phyloP scores from a whole-genome alignment of 192 early-diverging fungal genomes.

The Umbelopsis sp. region DNA sequence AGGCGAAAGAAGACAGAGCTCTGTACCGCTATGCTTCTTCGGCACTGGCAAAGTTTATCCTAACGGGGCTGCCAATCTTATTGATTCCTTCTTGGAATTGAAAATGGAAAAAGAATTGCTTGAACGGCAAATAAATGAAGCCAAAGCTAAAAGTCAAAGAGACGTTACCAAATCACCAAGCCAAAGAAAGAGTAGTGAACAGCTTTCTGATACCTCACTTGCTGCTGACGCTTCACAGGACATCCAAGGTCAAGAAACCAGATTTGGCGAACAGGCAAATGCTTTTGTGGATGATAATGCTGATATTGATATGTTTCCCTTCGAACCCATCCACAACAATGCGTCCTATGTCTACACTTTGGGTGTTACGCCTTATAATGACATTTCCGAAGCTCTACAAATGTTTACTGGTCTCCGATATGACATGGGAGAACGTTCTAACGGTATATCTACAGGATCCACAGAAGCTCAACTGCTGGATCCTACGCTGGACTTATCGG shows the following conservation, averaged over 20 bases:
- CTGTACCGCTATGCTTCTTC: constrained; percentile 27
- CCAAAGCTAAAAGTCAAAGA: constrained; percentile 2
- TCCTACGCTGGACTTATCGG: background rate
- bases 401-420: constrained; percentile 34
- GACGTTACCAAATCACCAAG: background rate
- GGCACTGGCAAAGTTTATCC: constrained; percentile 28
- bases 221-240: no score
- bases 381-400: constrained; percentile 23
- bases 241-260: background rate
- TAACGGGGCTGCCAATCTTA: constrained; percentile 12
- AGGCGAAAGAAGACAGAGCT: background rate
- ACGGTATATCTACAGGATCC: constrained; percentile 28
- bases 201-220: background rate
- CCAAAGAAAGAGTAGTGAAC: background rate
- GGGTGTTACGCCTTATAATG: constrained; percentile 21
- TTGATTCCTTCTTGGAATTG: constrained; percentile 37
- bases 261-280: background rate
- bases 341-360: constrained; percentile 27
- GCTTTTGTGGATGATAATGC: background rate
- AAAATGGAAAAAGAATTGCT: constrained; percentile 42
- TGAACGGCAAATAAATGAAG: constrained; percentile 14
- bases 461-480: constrained; percentile 17
- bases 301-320: constrained; percentile 3
- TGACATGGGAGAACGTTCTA: constrained; percentile 26
- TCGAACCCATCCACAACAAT: background rate